Base-by-base conservation (phyloP, 192 early-diverging fungal species). In the Podochytrium sp. region DNA sequence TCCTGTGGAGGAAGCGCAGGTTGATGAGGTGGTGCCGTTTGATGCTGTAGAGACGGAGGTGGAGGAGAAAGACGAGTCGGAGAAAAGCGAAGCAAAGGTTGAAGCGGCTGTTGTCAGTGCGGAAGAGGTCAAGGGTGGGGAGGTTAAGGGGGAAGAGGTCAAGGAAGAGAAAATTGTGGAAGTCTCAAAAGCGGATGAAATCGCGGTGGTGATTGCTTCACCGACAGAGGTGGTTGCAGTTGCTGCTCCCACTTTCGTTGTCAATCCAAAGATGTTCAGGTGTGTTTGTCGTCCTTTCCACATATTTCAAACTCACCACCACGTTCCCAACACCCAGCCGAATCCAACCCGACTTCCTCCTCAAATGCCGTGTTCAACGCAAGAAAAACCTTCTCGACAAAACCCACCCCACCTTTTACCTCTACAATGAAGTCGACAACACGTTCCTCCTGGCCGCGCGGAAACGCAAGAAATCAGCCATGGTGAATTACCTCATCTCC, bases 391-490 rank as follows among this genome's bases (percentile, higher is more conserved):
- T 89, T 0, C 73, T 84, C 5, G 85, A 82, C 59, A 84, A 86
- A 53, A 57, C 76, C 4, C 74, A 82, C 50, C 87, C 88, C n/a
- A 84, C 79, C 2, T 89, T 83, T 74, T 81, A 75, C 57, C 67
- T 89, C 4, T 80, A 87, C 76, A 89, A 89, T 68, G 87, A 89
- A 71, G 75, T 75, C 16, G 82, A 88, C 65, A 83, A 89, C 47
- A 74, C 50, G 35, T 85, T 89, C 53, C 65, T 89, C 20, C 73
- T 89, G 7, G 83, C 84, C 20, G 88, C 88, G 10, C 71, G 83
- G 34, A 87, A 84, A 69, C 43, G 81, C 43, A 83, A 82, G 47
- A 83, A 85, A 64, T 69, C 70, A 51, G 88, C 90, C 59, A 78
- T 72, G n/a, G 81, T 87, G 43, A 84, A 85, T 65, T 89, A 84